These are phyloP conservation scores for Aspergillus phoenicis DNA, from an alignment of 2,329 filamentous ascomycete species.

Conservation along the genomic window DNA sequence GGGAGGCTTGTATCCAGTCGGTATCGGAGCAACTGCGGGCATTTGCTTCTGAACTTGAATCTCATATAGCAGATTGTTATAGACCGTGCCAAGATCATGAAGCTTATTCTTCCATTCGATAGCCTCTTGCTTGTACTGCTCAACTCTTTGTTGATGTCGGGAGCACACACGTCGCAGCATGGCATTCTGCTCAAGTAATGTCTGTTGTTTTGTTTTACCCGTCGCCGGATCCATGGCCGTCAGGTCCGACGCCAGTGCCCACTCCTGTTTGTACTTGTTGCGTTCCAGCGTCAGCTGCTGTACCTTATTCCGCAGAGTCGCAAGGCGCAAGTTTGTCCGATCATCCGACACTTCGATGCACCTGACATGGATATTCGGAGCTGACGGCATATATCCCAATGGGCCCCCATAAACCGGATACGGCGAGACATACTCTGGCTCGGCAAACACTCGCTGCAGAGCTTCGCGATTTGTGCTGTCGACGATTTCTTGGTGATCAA, in stretches of 20 bases:
- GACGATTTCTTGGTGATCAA: constrained; percentile 26
- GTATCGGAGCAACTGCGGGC: constrained; percentile 21
- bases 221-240: constrained; percentile 28
- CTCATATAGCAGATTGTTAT: constrained; percentile 31
- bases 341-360: constrained; percentile 30
- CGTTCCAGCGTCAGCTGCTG: constrained; percentile 32
- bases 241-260: constrained; percentile 24
- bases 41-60: constrained; percentile 23
- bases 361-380: constrained; percentile 32
- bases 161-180: constrained; percentile 29
- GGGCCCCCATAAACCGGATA: constrained; percentile 31
- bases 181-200: constrained; percentile 25
- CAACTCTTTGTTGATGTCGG: constrained; percentile 27
- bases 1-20: constrained; percentile 24
- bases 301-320: constrained; percentile 25
- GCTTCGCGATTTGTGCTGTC: constrained; percentile 27
- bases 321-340: constrained; percentile 26
- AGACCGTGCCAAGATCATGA: constrained; percentile 23
- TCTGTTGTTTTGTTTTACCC: constrained; percentile 29
- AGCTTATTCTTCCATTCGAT: constrained; percentile 29
- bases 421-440: constrained; percentile 34
- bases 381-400: constrained; percentile 35
- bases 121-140: constrained; percentile 31
- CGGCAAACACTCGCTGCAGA: constrained; percentile 22
- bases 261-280: constrained; percentile 30